phyloP scores from a whole-genome alignment of 257 asterid species.

The Sherardia arvensis region DNA sequence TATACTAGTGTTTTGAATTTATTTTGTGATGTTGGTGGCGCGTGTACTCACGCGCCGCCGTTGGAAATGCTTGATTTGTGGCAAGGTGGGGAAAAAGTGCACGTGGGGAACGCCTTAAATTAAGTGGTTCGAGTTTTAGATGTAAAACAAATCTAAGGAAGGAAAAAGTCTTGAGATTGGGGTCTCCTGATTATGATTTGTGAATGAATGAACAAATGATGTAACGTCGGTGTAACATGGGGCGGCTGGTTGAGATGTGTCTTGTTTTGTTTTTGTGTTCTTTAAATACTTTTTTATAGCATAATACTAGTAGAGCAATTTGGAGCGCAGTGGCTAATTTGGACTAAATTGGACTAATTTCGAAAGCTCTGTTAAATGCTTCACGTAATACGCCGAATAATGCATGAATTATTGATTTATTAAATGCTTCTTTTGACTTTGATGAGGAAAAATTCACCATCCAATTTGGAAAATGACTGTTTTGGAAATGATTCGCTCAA shows the following conservation, averaged over 20 bases:
- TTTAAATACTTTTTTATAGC: neutral
- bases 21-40: neutral
- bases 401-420: neutral
- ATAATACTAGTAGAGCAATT: too few species aligned
- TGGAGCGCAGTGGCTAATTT: neutral
- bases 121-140: neutral
- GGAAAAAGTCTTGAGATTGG: neutral
- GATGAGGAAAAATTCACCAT: neutral
- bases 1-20: neutral
- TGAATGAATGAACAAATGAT: neutral
- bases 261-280: neutral
- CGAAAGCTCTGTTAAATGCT: too few species aligned
- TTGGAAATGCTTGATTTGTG: neutral
- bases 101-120: neutral
- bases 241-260: conserved; percentile 1
- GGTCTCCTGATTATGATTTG: neutral
- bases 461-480: neutral
- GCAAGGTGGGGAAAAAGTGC: neutral
- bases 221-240: conserved; percentile 2
- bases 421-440: neutral
- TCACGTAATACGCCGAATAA: too few species aligned
- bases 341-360: neutral
- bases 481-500: neutral
- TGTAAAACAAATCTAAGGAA: neutral
- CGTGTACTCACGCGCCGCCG: neutral